These are phyloP conservation scores for Miscanthus sacchariflorus DNA, from an alignment of 202 grass and related monocot genomes.

Conservation along the genomic window DNA sequence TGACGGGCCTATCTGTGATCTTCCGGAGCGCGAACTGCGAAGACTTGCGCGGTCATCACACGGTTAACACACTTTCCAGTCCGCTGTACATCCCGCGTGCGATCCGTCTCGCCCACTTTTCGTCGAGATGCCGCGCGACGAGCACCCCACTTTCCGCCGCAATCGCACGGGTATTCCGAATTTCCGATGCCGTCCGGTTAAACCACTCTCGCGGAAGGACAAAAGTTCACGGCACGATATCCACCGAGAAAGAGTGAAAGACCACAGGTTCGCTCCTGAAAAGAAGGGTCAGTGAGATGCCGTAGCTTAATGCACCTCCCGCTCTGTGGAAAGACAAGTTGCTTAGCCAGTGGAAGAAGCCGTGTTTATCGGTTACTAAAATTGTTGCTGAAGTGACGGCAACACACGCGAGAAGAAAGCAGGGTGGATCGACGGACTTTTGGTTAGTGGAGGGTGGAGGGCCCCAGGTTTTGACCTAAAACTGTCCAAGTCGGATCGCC, in stretches of 20 bases:
- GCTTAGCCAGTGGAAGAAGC: neutral
- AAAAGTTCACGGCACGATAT: neutral
- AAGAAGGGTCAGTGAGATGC: neutral
- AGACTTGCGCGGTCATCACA: neutral
- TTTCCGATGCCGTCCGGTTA: neutral
- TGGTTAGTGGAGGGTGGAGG: neutral
- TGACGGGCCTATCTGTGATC: neutral
- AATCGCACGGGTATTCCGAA: neutral
- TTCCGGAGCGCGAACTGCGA: neutral
- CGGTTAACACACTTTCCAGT: neutral
- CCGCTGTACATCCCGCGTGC: neutral
- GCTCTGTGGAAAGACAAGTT: neutral
- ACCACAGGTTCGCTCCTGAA: neutral
- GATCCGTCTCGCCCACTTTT: neutral
- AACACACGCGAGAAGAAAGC: neutral
- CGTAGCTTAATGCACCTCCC: neutral
- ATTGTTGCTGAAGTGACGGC: neutral
- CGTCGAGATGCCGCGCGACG: neutral
- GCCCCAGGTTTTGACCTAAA: constrained; percentile 38
- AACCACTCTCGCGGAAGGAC: neutral
- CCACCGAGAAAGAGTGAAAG: neutral
- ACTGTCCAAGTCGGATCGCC: constrained; percentile 21
- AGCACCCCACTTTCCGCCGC: neutral
- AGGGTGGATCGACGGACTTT: neutral
- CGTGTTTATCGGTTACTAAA: neutral